Conservation (phyloP, 768 basidiomycete genomes). For the Serpula lacrymans region DNA sequence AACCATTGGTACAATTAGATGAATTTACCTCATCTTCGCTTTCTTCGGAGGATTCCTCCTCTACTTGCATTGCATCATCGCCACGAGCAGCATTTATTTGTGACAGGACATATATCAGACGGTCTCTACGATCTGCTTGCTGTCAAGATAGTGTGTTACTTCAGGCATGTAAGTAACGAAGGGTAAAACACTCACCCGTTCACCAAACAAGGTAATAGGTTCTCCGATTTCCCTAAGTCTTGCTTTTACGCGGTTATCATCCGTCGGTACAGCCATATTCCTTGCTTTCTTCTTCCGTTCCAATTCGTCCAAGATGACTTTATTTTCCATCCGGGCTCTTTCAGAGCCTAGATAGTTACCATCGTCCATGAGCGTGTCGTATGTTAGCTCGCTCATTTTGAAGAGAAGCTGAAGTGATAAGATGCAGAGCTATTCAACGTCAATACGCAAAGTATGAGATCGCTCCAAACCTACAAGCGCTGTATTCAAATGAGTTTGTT, state of each 20-base stretch:
- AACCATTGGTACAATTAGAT: background rate
- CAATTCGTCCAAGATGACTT: constrained; percentile 89
- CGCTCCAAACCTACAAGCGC: too few species aligned
- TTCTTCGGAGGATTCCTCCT: constrained; percentile 64
- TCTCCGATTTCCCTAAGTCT: constrained; percentile 91
- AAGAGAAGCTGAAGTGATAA: background rate
- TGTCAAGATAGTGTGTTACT: constrained; percentile 31
- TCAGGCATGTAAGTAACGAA: constrained; percentile 3
- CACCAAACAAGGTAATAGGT: constrained; percentile 96
- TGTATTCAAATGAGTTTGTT: too few species aligned
- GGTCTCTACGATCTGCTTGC: constrained; percentile 95
- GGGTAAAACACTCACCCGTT: constrained; percentile 68
- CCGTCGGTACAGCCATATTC: constrained; percentile 92
- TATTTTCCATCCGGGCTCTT: constrained; percentile 74
- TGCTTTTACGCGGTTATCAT: constrained; percentile 89
- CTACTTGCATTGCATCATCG: constrained; percentile 73
- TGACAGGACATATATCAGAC: constrained; percentile 90
- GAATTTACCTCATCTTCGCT: constrained; percentile 70
- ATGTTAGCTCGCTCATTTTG: constrained; percentile 71
- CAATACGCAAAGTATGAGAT: too few species aligned
- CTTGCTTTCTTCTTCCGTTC: constrained; percentile 96
- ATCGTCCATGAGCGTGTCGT: constrained; percentile 76
- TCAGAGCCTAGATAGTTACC: constrained; percentile 73
- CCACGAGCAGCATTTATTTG: constrained; percentile 90
- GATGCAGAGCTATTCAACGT: too few species aligned